A percentile compares a stretch with the other conserved stretches of the same genome.
Evolutionary conservation across 176 grass and related monocot species (phyloP).

Genomic region (Aegilops tauschii): DNA sequence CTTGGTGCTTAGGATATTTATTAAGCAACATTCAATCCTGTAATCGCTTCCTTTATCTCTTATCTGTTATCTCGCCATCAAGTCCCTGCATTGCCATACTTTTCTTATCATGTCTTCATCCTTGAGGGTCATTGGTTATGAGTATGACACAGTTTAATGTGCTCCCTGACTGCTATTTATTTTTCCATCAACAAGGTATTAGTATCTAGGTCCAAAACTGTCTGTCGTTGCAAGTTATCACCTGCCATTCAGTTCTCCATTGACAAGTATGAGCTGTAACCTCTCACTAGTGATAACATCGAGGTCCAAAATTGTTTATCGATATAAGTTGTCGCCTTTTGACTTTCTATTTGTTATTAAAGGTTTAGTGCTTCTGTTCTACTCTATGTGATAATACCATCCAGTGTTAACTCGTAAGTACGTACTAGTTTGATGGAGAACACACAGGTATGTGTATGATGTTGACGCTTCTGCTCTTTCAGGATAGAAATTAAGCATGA

Average conservation of each 20-base stretch:
- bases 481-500: neutral
- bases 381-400: neutral
- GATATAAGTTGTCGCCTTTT: too few relatives aligned
- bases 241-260: neutral
- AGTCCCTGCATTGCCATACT: too few relatives aligned
- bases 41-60: neutral
- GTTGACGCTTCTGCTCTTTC: neutral
- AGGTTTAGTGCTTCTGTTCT: neutral
- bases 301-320: neutral
- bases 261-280: neutral
- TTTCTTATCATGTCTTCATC: too few relatives aligned
- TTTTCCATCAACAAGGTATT: too few relatives aligned
- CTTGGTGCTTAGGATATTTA: neutral
- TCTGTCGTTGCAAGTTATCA: too few relatives aligned
- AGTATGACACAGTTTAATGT: too few relatives aligned
- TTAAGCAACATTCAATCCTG: neutral
- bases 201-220: neutral
- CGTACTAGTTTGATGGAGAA: neutral
- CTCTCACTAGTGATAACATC: neutral
- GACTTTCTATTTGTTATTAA: neutral
- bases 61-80: too few relatives aligned
- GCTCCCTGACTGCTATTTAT: too few relatives aligned
- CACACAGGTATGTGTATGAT: neutral
- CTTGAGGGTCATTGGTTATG: too few relatives aligned
- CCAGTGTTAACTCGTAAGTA: too few relatives aligned